Evolutionary conservation across 441 rosid genomes (phyloP).

Genomic region (Sinapis alba): DNA sequence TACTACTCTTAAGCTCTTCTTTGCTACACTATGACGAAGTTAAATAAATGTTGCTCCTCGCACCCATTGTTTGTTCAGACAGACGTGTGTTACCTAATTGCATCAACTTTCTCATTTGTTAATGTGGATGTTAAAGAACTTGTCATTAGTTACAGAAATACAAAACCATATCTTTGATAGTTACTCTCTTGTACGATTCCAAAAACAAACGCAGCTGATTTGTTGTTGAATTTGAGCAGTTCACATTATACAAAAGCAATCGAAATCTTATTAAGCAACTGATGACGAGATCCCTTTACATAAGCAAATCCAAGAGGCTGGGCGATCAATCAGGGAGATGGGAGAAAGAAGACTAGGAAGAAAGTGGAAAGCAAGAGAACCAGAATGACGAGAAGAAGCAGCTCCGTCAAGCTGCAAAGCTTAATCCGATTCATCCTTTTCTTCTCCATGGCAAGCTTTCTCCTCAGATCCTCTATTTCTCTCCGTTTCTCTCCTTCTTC

Average conservation of each 20-base stretch:
- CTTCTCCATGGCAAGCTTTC: conserved; percentile 26
- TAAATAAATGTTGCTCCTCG: not conserved
- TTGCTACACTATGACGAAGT: not conserved
- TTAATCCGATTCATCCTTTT: conserved; percentile 20
- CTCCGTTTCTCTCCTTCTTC: not conserved
- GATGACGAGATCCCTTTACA: not conserved
- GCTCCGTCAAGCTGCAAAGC: conserved; percentile 35
- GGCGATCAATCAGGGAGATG: not conserved
- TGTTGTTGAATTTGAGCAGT: not conserved
- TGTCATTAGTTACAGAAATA: not conserved
- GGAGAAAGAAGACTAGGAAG: not conserved
- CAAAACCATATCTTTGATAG: not conserved
- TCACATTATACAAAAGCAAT: not conserved
- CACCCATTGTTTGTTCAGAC: not conserved
- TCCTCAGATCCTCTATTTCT: conserved; percentile 27
- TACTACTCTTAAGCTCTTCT: not conserved
- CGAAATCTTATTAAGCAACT: not conserved
- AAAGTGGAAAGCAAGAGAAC: not conserved
- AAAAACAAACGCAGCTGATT: not conserved
- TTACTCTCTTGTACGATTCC: not conserved
- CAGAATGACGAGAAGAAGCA: conserved; percentile 26
- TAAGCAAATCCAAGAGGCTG: not conserved
- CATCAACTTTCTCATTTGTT: not conserved
- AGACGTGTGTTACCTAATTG: not conserved
- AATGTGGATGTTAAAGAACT: not conserved